phyloP scores from a whole-genome alignment of 2,329 filamentous ascomycete genomes.

The Hansfordia pulvinata region DNA sequence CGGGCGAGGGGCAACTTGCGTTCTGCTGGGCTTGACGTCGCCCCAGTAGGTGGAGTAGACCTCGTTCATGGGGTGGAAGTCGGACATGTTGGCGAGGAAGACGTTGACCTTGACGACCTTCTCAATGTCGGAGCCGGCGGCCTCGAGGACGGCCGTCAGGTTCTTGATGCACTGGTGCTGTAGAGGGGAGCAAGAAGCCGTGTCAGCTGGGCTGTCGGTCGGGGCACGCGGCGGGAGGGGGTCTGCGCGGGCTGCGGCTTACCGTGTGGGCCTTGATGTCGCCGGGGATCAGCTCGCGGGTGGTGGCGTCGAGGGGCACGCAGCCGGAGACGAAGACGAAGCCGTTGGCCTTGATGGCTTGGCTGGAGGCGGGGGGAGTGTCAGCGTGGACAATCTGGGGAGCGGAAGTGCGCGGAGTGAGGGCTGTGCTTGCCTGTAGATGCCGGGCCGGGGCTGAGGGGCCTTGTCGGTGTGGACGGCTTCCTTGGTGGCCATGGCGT shows the following conservation, averaged over 20 bases:
- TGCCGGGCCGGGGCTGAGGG: background rate
- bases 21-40: conserved; percentile 18
- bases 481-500: no score
- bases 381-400: no score
- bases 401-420: no score
- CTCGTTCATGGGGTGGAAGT: conserved; percentile 46
- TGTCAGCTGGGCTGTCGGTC: no score
- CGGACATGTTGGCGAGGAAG: conserved; percentile 50
- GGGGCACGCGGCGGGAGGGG: conserved; percentile 3
- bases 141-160: conserved; percentile 43
- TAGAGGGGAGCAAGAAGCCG: no score
- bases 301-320: conserved; percentile 42
- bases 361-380: background rate
- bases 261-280: conserved; percentile 39
- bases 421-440: no score
- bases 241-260: conserved; percentile 8
- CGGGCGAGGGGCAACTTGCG: conserved; percentile 9
- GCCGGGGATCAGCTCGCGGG: conserved; percentile 39
- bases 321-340: conserved; percentile 60
- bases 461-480: conserved; percentile 1
- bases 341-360: conserved; percentile 34
- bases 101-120: conserved; percentile 57
- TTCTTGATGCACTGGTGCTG: conserved; percentile 44
- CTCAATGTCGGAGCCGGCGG: conserved; percentile 41
- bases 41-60: conserved; percentile 36